These are phyloP conservation scores for Colletotrichum salicis DNA, from an alignment of 2,329 filamentous ascomycete species.

Conservation along the genomic window DNA sequence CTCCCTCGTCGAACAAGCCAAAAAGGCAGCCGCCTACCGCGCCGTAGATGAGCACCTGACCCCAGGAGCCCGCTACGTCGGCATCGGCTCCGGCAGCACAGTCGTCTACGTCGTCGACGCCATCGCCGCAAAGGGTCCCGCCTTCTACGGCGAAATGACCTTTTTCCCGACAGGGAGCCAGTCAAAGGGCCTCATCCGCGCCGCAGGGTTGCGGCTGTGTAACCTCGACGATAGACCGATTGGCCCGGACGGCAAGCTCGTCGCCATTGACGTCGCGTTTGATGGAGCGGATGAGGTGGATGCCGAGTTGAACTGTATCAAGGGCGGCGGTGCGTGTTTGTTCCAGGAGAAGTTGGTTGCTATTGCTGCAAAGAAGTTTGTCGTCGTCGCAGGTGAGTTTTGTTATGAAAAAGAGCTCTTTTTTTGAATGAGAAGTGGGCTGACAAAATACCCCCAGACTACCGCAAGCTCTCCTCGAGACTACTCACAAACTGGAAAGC, in stretches of 20 bases:
- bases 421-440: background rate
- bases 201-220: constrained; percentile 80
- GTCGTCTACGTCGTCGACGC: constrained; percentile 88
- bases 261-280: constrained; percentile 87
- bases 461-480: constrained; percentile 84
- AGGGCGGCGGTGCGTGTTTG: constrained; percentile 95
- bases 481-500: constrained; percentile 82
- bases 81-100: constrained; percentile 84
- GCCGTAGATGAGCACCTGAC: constrained; percentile 80
- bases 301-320: constrained; percentile 94
- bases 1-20: constrained; percentile 74
- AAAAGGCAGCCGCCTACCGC: constrained; percentile 77
- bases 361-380: constrained; percentile 82
- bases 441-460: constrained; percentile 65
- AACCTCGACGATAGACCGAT: constrained; percentile 80
- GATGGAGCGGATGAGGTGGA: constrained; percentile 98
- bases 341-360: constrained; percentile 98
- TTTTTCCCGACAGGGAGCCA: constrained; percentile 95
- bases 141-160: constrained; percentile 71
- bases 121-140: constrained; percentile 70
- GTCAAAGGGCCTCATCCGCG: constrained; percentile 85
- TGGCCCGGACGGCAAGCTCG: constrained; percentile 55
- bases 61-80: constrained; percentile 71
- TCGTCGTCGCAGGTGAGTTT: constrained; percentile 81
- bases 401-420: background rate